Evolutionary conservation across 306 rosid species (phyloP).

Genomic region (Senna siamea): DNA sequence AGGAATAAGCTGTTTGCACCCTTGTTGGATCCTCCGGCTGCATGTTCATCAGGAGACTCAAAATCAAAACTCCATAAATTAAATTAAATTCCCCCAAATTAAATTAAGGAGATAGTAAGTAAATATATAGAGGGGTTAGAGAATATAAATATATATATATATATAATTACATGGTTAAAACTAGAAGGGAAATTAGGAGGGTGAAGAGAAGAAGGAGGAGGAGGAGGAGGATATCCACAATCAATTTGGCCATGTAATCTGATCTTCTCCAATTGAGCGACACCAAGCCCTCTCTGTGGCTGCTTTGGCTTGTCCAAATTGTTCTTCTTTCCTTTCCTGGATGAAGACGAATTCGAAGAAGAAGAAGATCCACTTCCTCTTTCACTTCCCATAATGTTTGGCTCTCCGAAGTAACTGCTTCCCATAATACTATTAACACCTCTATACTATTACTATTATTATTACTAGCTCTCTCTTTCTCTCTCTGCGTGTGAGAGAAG

Average conservation of each 20-base stretch:
- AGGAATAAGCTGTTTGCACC: constrained; percentile 67
- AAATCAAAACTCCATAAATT: background rate
- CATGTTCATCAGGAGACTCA: constrained; percentile 30
- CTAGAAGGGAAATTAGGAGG: constrained; percentile 59
- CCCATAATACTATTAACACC: too few relatives aligned
- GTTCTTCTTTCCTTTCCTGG: constrained; percentile 81
- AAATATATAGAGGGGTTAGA: too few relatives aligned
- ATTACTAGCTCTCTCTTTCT: too few relatives aligned
- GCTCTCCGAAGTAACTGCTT: constrained; percentile 83
- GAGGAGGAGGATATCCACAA: constrained; percentile 46
- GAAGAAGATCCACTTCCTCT: constrained; percentile 61
- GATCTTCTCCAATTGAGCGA: constrained; percentile 98
- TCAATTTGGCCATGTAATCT: constrained; percentile 90
- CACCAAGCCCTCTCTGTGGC: constrained; percentile 98
- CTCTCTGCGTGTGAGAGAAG: too few relatives aligned
- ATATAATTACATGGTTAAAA: constrained; percentile 55
- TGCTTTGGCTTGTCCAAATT: constrained; percentile 90
- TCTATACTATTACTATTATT: too few relatives aligned
- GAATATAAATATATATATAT: too few relatives aligned
- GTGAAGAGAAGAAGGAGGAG: too few relatives aligned
- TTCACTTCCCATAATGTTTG: constrained; percentile 70
- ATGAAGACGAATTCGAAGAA: constrained; percentile 40
- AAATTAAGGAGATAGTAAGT: too few relatives aligned
- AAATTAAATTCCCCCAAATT: too few relatives aligned
- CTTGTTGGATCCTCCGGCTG: constrained; percentile 65